Conservation (phyloP, 129 eudicot genomes). For the Daucus carota region DNA sequence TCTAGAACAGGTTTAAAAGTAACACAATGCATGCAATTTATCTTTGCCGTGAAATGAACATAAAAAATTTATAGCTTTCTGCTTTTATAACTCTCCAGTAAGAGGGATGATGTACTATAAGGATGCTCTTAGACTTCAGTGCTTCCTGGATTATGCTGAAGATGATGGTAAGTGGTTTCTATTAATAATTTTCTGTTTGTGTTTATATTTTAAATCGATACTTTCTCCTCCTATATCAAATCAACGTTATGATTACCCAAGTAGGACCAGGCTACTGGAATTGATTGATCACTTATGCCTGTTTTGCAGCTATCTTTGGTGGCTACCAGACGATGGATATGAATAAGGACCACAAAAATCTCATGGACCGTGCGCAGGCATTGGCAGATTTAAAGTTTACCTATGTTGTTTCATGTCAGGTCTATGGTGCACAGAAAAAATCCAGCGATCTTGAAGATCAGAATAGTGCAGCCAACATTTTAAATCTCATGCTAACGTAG, state of each 20-base stretch:
- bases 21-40: background rate
- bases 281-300: conserved; percentile 19
- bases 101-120: conserved; percentile 99
- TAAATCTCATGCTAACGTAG: conserved; percentile 82
- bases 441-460: conserved; percentile 58
- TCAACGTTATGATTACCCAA: background rate
- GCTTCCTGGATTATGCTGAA: conserved; percentile 76
- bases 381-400: conserved; percentile 90
- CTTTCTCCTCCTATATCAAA: conserved; percentile 2
- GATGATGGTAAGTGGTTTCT: conserved; percentile 53
- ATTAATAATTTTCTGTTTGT: background rate
- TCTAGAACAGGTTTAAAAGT: conserved; percentile 75
- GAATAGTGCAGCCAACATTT: conserved; percentile 68
- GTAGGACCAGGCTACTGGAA: background rate
- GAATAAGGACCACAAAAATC: conserved; percentile 35
- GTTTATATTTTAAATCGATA: background rate
- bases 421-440: conserved; percentile 90
- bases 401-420: conserved; percentile 96
- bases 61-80: background rate
- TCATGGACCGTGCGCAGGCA: conserved; percentile 72
- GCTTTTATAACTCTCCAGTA: conserved; percentile 32
- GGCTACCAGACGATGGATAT: conserved; percentile 69
- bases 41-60: background rate
- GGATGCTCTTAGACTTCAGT: conserved; percentile 84
- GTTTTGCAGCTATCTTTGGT: conserved; percentile 59